Conservation (phyloP, 2,329 filamentous ascomycete genomes). For the Colletotrichum truncatum region DNA sequence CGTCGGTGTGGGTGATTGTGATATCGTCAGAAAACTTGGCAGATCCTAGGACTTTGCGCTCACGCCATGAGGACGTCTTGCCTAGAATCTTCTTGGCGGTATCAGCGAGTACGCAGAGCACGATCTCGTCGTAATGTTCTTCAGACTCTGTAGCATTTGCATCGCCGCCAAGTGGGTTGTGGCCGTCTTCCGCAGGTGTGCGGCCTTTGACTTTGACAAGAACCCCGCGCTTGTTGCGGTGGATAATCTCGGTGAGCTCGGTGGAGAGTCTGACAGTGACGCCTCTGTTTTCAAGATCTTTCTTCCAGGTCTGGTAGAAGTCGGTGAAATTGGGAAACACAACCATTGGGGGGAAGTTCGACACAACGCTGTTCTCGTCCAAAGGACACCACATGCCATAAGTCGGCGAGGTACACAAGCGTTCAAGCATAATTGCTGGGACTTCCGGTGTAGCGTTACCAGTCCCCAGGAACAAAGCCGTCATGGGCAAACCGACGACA, state of each 20-base stretch:
- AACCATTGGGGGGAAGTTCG: constrained; percentile 68
- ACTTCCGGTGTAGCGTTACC: constrained; percentile 77
- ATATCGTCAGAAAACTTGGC: constrained; percentile 74
- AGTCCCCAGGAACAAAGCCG: constrained; percentile 69
- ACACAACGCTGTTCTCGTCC: constrained; percentile 53
- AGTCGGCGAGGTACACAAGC: constrained; percentile 61
- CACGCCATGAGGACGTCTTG: constrained; percentile 62
- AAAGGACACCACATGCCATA: constrained; percentile 64
- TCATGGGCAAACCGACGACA: constrained; percentile 67
- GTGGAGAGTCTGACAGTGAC: constrained; percentile 65
- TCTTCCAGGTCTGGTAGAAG: constrained; percentile 67
- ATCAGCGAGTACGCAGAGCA: constrained; percentile 70
- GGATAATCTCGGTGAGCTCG: constrained; percentile 60
- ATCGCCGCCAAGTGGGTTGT: constrained; percentile 46
- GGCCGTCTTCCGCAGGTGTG: constrained; percentile 41
- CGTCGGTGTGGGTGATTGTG: constrained; percentile 72
- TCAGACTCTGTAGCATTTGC: constrained; percentile 61
- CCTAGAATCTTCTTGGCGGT: constrained; percentile 67
- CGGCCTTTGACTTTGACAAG: constrained; percentile 54
- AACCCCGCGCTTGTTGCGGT: constrained; percentile 60
- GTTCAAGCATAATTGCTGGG: constrained; percentile 69
- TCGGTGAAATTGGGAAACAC: constrained; percentile 67
- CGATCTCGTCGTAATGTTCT: constrained; percentile 70
- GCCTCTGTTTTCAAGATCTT: constrained; percentile 59
- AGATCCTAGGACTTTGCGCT: constrained; percentile 71